Percentiles rank a stretch among this genome's conserved stretches.
Evolutionary conservation across 768 basidiomycete genomes (phyloP).

Genomic region (Fomitopsis serialis): DNA sequence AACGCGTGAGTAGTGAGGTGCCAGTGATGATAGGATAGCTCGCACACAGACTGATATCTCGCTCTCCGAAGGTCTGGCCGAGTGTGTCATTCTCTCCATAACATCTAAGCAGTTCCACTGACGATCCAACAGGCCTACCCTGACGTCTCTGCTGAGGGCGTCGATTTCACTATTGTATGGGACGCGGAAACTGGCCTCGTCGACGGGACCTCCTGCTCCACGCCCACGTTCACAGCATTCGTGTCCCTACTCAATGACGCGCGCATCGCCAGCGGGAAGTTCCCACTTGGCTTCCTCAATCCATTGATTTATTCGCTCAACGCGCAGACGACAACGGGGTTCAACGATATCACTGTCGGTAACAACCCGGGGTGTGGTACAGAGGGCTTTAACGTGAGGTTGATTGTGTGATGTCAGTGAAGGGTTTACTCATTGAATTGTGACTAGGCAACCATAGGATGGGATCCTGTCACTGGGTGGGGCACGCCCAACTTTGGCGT

Average conservation of each 20-base stretch:
- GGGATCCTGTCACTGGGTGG: slow-evolving; percentile 26
- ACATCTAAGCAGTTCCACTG: not conserved
- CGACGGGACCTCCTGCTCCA: slow-evolving; percentile 36
- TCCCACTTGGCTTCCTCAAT: slow-evolving; percentile 35
- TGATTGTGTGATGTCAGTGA: slow-evolving; percentile 1
- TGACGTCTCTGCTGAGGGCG: slow-evolving; percentile 40
- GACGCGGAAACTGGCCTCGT: slow-evolving; percentile 37
- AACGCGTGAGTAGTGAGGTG: slow-evolving; percentile 27
- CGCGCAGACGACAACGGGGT: slow-evolving; percentile 11
- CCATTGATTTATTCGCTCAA: slow-evolving; percentile 27
- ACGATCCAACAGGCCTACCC: slow-evolving; percentile 24
- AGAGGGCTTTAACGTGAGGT: slow-evolving; percentile 35
- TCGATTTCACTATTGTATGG: slow-evolving; percentile 54
- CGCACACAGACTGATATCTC: too few species aligned
- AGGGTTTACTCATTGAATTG: too few species aligned
- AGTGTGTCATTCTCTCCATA: not conserved
- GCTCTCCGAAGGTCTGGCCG: slow-evolving; percentile 2
- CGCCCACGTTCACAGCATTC: slow-evolving; percentile 28
- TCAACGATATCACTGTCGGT: slow-evolving; percentile 51
- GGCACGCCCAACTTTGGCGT: slow-evolving; percentile 16
- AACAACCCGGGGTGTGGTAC: slow-evolving; percentile 61
- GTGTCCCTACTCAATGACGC: slow-evolving; percentile 34
- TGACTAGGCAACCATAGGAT: slow-evolving; percentile 25
- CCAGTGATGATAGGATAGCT: too few species aligned
- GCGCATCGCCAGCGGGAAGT: slow-evolving; percentile 25